Conservation (phyloP, 805 yeast genomes). For the Isabelozyma pseudorhagii region DNA sequence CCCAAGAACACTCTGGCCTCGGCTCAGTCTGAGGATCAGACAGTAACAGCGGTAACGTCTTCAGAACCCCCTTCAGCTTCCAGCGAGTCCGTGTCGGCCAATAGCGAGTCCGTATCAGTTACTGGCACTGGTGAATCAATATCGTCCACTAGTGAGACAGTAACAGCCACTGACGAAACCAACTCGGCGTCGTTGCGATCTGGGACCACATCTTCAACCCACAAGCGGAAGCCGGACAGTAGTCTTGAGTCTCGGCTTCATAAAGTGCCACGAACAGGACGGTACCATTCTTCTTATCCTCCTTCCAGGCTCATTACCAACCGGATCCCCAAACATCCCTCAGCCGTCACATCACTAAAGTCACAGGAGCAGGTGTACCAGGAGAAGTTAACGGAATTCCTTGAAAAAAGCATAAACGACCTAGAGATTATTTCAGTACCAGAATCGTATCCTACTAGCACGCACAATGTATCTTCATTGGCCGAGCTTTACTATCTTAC, state of each 20-base stretch:
- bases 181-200: neutral
- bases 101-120: neutral
- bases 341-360: slow-evolving; percentile 11
- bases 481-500: slow-evolving; percentile 86
- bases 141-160: neutral
- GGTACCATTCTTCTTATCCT: neutral
- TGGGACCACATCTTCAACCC: neutral
- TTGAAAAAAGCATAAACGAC: slow-evolving; percentile 23
- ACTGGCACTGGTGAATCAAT: too few species aligned
- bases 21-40: neutral
- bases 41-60: neutral
- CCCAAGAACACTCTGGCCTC: neutral
- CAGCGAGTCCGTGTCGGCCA: neutral
- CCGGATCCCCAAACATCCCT: slow-evolving; percentile 3
- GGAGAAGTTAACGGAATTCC: slow-evolving; percentile 18
- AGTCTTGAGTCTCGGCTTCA: neutral
- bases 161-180: neutral
- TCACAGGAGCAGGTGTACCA: slow-evolving; percentile 17
- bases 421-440: slow-evolving; percentile 39
- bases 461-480: slow-evolving; percentile 52
- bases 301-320: neutral
- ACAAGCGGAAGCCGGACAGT: neutral
- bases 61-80: neutral
- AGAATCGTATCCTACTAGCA: slow-evolving; percentile 38
- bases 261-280: neutral